Percentiles rank a stretch among this genome's conserved stretches.
Evolutionary conservation across 768 basidiomycete genomes (phyloP).

Genomic region (Macrolepiota dolichaula): DNA sequence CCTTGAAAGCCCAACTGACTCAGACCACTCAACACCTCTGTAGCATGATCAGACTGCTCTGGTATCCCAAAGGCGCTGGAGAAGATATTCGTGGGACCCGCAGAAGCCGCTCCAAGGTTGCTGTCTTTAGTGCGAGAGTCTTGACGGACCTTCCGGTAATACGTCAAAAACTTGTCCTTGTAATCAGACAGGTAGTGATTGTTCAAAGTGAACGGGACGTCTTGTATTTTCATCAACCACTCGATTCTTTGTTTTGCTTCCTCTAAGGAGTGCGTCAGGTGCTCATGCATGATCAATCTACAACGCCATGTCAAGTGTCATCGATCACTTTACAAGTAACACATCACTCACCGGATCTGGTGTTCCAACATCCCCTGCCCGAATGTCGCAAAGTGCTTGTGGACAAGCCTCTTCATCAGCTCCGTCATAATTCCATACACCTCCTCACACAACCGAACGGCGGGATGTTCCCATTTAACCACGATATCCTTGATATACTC

Average conservation of each 20-base stretch:
- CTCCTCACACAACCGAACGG: conserved; percentile 38
- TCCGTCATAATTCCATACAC: conserved; percentile 34
- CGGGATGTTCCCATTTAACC: conserved; percentile 45
- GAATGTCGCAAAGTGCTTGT: conserved; percentile 46
- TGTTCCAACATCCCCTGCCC: conserved; percentile 51
- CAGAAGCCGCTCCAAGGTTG: background rate
- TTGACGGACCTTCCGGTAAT: conserved; percentile 41
- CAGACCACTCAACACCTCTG: conserved; percentile 34
- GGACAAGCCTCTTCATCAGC: conserved; percentile 41
- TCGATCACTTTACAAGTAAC: background rate
- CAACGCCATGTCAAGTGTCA: background rate
- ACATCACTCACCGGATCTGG: conserved; percentile 32
- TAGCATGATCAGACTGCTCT: conserved; percentile 11
- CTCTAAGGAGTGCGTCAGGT: conserved; percentile 41
- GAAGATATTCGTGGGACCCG: no score
- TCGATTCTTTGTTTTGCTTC: conserved; percentile 36
- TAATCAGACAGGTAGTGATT: conserved; percentile 47
- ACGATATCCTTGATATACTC: conserved; percentile 44
- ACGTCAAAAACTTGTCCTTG: conserved; percentile 33
- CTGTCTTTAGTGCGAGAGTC: conserved; percentile 10
- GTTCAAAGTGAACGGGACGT: conserved; percentile 49
- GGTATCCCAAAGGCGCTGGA: no score
- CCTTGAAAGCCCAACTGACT: conserved; percentile 35
- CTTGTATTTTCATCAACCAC: conserved; percentile 50
- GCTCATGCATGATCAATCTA: conserved; percentile 37